Evolutionary conservation across 164 flowering plant species (phyloP).

Genomic region (Tetracentron sinense): DNA sequence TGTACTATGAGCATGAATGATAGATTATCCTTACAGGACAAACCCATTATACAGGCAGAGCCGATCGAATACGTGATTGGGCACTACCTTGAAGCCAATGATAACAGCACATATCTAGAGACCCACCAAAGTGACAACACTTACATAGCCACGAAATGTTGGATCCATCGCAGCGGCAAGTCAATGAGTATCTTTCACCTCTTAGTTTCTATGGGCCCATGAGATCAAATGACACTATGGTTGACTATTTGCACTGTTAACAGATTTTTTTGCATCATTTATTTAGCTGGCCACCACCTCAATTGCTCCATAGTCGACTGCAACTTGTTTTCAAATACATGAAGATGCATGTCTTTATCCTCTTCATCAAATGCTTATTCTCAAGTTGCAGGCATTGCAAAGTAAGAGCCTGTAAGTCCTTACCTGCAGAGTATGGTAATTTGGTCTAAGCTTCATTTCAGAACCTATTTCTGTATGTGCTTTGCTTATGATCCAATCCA

Average conservation of each 20-base stretch:
- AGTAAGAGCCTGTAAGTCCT: too few relatives aligned
- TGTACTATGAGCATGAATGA: conserved; percentile 22
- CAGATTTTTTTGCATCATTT: conserved; percentile 1
- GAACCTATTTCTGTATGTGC: too few relatives aligned
- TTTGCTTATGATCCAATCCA: too few relatives aligned
- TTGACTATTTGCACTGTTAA: not conserved
- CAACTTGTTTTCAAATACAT: not conserved
- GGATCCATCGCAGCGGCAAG: conserved; percentile 8
- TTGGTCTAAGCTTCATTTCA: not conserved
- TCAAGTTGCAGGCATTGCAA: not conserved
- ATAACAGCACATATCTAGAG: not conserved
- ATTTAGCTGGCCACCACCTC: conserved; percentile 18
- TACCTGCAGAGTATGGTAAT: not conserved
- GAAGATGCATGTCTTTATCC: not conserved
- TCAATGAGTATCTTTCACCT: conserved; percentile 10
- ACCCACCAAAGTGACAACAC: not conserved
- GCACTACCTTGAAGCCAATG: conserved; percentile 16
- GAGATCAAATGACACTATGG: conserved; percentile 5
- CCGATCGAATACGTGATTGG: conserved; percentile 22
- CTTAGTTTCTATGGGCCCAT: not conserved
- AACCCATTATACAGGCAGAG: conserved; percentile 20
- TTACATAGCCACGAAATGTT: conserved; percentile 10
- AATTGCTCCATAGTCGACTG: not conserved
- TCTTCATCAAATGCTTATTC: not conserved
- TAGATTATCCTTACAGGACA: conserved; percentile 24